Conservation (phyloP, 345 rosid genomes). For the Geranium brycei region DNA sequence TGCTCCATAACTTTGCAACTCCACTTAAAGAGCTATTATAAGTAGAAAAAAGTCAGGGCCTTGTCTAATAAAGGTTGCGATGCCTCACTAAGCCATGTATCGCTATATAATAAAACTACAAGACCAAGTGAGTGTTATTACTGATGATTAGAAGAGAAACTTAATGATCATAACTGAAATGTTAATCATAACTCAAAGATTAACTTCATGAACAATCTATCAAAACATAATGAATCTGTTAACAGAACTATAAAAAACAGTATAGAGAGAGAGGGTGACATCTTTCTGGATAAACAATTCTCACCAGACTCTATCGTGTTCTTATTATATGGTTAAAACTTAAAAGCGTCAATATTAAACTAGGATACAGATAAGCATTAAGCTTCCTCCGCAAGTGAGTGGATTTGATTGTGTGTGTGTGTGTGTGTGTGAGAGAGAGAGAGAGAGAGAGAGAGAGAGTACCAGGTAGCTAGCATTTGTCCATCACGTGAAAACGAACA, state of each 20-base stretch:
- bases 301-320: too few species aligned
- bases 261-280: background rate
- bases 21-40: slow-evolving; percentile 60
- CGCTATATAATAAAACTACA: background rate
- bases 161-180: background rate
- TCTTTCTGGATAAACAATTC: background rate
- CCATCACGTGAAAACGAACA: slow-evolving; percentile 85
- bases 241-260: too few species aligned
- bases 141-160: background rate
- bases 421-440: background rate
- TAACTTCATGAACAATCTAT: too few species aligned
- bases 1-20: slow-evolving; percentile 76
- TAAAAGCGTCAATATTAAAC: background rate
- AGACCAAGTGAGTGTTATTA: background rate
- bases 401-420: too few species aligned
- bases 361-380: background rate
- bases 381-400: background rate
- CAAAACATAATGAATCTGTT: too few species aligned
- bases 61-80: background rate
- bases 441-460: slow-evolving; percentile 12
- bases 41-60: background rate
- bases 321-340: too few species aligned
- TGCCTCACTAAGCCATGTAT: background rate
- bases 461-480: slow-evolving; percentile 82
- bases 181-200: background rate